phyloP scores from a whole-genome alignment of 2,329 filamentous ascomycete species.

The Spiromastix sp. region DNA sequence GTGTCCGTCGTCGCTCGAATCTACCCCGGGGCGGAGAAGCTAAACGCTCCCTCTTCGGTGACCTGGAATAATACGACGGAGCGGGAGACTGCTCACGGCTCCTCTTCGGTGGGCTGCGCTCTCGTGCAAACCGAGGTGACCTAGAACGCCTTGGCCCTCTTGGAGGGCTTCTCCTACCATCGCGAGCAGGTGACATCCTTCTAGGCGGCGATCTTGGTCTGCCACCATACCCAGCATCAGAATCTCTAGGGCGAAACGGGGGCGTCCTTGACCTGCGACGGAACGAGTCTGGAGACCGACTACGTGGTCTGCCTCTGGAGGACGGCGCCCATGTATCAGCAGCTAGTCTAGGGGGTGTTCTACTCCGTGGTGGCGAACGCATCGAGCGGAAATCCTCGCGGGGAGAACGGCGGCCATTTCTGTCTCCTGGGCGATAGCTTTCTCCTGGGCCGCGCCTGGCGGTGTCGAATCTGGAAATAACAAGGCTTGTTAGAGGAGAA shows the following conservation, averaged over 20 bases:
- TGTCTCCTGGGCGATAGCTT: slow-evolving; percentile 31
- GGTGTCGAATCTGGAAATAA: slow-evolving; percentile 17
- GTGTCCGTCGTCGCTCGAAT: slow-evolving; percentile 32
- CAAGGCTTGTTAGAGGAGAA: too few species aligned
- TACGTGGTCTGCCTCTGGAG: slow-evolving; percentile 25
- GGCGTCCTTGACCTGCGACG: slow-evolving; percentile 35
- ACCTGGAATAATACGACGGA: slow-evolving; percentile 20
- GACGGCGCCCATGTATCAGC: slow-evolving; percentile 35
- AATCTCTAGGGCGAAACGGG: slow-evolving; percentile 26
- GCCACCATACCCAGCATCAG: slow-evolving; percentile 20
- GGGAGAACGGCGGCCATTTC: slow-evolving; percentile 23
- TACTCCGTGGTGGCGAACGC: slow-evolving; percentile 25
- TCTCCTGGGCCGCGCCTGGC: slow-evolving; percentile 31
- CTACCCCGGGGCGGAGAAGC: slow-evolving; percentile 18
- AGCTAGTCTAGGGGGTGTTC: slow-evolving; percentile 24
- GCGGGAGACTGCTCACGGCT: slow-evolving; percentile 27
- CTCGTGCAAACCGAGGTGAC: slow-evolving; percentile 24
- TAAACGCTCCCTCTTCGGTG: slow-evolving; percentile 24
- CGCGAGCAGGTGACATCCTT: slow-evolving; percentile 31
- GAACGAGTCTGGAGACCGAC: slow-evolving; percentile 30
- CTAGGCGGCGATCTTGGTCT: slow-evolving; percentile 29
- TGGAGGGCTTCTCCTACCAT: slow-evolving; percentile 30
- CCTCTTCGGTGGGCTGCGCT: slow-evolving; percentile 24
- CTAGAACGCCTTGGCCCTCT: slow-evolving; percentile 26
- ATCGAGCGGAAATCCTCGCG: slow-evolving; percentile 25